phyloP scores from a whole-genome alignment of 2,329 filamentous ascomycete genomes.

The Phaeosphaeriaceae sp. region DNA sequence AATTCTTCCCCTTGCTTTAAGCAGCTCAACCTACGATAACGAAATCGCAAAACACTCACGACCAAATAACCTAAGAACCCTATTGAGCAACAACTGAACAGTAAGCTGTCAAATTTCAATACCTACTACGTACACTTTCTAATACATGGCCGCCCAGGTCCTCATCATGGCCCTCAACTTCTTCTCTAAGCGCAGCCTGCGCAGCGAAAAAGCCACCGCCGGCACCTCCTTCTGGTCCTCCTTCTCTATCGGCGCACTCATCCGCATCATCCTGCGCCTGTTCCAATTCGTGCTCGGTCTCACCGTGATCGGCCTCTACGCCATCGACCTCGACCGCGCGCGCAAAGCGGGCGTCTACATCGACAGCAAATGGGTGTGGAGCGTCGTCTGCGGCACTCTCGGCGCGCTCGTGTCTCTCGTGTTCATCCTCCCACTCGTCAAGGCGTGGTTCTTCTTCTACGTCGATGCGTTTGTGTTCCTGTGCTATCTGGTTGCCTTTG shows the following conservation, averaged over 20 bases:
- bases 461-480: constrained; percentile 76
- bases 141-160: constrained; percentile 15
- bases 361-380: constrained; percentile 62
- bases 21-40: neutral
- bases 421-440: constrained; percentile 68
- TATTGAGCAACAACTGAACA: neutral
- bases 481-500: constrained; percentile 83
- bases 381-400: constrained; percentile 48
- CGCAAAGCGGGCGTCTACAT: constrained; percentile 53
- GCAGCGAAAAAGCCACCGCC: constrained; percentile 37
- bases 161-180: constrained; percentile 39
- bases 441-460: constrained; percentile 61
- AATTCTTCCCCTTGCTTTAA: neutral
- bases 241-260: constrained; percentile 22
- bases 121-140: constrained; percentile 7
- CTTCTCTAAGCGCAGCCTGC: constrained; percentile 36
- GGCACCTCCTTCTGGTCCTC: constrained; percentile 28
- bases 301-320: constrained; percentile 76
- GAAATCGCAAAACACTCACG: neutral
- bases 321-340: constrained; percentile 47
- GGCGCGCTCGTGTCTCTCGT: constrained; percentile 51
- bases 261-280: constrained; percentile 71
- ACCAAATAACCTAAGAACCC: neutral
- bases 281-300: constrained; percentile 79
- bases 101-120: too few species aligned